Evolutionary conservation across 2,329 filamentous ascomycete species (phyloP).

Genomic region (Trichoderma hamatum): DNA sequence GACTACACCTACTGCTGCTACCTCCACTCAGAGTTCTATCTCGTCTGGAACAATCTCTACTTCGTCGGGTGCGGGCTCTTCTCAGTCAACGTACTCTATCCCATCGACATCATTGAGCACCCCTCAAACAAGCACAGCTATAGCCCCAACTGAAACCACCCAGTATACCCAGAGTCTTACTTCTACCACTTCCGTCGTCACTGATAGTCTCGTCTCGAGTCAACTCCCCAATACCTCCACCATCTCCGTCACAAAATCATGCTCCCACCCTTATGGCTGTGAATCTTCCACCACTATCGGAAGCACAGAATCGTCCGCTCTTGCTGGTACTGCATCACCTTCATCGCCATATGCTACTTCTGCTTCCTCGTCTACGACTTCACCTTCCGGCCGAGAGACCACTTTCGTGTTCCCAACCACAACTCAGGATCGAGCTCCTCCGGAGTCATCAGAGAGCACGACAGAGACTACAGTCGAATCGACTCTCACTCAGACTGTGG

Average conservation of each 20-base stretch:
- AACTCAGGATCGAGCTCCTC: not conserved
- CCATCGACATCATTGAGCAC: not conserved
- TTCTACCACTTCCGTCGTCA: not conserved
- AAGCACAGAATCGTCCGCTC: constrained; percentile 13
- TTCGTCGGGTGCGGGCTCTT: not conserved
- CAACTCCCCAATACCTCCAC: constrained; percentile 6
- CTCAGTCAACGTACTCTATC: not conserved
- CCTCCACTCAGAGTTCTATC: not conserved
- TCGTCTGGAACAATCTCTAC: not conserved
- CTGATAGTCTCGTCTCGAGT: constrained; percentile 8
- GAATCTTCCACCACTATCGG: constrained; percentile 8
- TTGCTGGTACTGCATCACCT: not conserved
- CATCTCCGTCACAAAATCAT: not conserved
- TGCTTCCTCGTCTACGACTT: not conserved
- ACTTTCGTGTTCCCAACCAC: constrained; percentile 6
- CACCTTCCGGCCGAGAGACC: not conserved
- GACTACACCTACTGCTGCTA: not conserved
- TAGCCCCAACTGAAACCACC: not conserved
- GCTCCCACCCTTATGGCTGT: constrained; percentile 27
- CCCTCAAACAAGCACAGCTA: not conserved
- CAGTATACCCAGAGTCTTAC: not conserved
- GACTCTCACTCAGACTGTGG: constrained; percentile 24
- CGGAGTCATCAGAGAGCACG: constrained; percentile 6
- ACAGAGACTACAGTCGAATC: constrained; percentile 2
- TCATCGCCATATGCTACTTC: not conserved